Base-by-base conservation (phyloP, 2,329 filamentous ascomycete genomes). In the Pseudopithomyces maydicus region DNA sequence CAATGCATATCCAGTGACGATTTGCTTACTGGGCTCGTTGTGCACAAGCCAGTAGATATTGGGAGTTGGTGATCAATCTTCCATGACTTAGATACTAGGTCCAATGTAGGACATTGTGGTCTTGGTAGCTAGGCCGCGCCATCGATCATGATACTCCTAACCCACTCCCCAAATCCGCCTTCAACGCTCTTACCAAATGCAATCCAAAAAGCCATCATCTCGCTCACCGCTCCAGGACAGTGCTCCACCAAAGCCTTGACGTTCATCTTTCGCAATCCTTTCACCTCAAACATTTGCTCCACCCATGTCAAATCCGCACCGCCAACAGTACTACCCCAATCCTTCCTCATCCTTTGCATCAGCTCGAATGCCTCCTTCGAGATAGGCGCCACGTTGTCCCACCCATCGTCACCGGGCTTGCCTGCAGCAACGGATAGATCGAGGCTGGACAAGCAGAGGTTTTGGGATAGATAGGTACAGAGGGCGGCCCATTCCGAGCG, bases 131-230 rank as follows among this genome's bases (percentile, higher is more conserved):
- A 29, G 26, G 26, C 35, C 11, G 12, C 20, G 47, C 46, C 49
- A 23, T 14, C 54, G 26, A 72, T 49, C 70, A 83, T 74, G 39
- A 74, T 70, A 2, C 64, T 66, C 52, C 68, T 72, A 58, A 87
- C 67, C 70, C 82, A 88, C 56, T 84, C 81, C 38, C 78, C 75
- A 70, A 88, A 81, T 2, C 82, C 82, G 6, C 73, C 80, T 59
- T 86, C 82, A 17, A 88, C 82, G 52, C 85, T 87, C 33, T 80
- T 80, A 29, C 85, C 87, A 61, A 88, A 85, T 22, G 84, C 81
- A 2, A 85, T 82, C 67, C 84, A 87, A 58, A 85, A 80, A 3
- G 83, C 78, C 80, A 86, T 83, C 43, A 79, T 80, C 55, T 81
- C 80, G 17, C 81, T 84, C 53, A 79, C 78, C 1, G 83, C 82